A percentile compares a stretch with the other conserved stretches of the same genome.
phyloP scores from a whole-genome alignment of 2,329 filamentous ascomycete genomes.

The Pyrenophora graminea region DNA sequence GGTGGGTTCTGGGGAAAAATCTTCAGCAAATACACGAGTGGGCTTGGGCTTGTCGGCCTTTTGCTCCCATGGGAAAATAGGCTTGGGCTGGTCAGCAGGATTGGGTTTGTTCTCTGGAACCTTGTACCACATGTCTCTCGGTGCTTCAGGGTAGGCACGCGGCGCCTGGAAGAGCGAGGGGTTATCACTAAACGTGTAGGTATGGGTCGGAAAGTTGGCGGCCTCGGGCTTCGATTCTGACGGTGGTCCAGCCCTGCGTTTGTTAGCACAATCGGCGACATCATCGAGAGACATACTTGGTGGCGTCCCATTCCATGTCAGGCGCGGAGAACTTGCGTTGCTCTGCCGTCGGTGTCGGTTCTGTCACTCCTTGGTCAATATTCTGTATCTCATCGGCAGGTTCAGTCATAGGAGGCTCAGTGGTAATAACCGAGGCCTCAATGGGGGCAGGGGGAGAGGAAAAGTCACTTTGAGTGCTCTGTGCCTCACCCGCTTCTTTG shows the following conservation, averaged over 20 bases:
- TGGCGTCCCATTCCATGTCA: constrained; percentile 65
- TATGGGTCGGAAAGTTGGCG: constrained; percentile 74
- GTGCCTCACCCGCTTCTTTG: constrained; percentile 11
- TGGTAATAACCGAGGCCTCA: constrained; percentile 40
- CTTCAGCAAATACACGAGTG: constrained; percentile 68
- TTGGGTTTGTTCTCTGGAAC: constrained; percentile 65
- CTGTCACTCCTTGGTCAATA: constrained; percentile 49
- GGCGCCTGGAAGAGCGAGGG: constrained; percentile 76
- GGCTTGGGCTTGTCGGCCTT: constrained; percentile 65
- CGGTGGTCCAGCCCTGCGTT: constrained; percentile 54
- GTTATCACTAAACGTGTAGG: constrained; percentile 84
- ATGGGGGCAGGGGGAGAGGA: constrained; percentile 22
- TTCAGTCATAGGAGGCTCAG: constrained; percentile 52
- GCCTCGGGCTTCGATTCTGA: constrained; percentile 79
- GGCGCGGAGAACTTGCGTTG: constrained; percentile 62
- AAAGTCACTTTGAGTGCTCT: constrained; percentile 15
- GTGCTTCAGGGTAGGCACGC: constrained; percentile 76
- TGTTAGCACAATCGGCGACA: constrained; percentile 10
- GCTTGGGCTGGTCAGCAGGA: constrained; percentile 63
- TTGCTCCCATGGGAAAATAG: constrained; percentile 91
- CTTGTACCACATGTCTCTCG: constrained; percentile 86
- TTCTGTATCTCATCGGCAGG: constrained; percentile 50
- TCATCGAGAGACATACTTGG: constrained; percentile 49
- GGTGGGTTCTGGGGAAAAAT: constrained; percentile 47
- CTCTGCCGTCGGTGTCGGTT: constrained; percentile 49